Evolutionary conservation across 345 rosid genomes (phyloP), one percentile per base, ranked within the genome.

Genomic region (Microcos paniculata): DNA sequence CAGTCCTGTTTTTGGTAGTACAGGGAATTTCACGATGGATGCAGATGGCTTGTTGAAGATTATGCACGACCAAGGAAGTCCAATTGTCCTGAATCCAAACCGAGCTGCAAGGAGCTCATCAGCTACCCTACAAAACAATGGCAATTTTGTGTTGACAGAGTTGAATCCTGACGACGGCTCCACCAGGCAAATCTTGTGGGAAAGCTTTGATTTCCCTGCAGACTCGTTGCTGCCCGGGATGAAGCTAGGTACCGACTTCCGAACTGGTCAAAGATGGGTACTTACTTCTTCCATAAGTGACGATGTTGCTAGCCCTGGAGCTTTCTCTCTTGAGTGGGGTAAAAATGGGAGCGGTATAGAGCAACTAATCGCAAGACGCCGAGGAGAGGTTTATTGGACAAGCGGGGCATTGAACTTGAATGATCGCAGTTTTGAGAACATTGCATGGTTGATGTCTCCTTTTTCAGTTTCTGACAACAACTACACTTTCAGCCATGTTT

Each of bases 111-210:
- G 28, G 19, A 70, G 0, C 42, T 70, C 73, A 28, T 19, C 59
- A 13, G 58, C 28, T 51, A 8, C 62, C 45, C 19, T 51, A 16
- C 45, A 30, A 23, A 16, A 70, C 43, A 52, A 69, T 69, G 72
- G 72, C 8, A 69, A 49, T 69, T 31, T 69, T 8, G 26, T 69
- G 4, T n/a, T 69, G 55, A 49, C 19, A 33, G 77, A 74, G 21
- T 35, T 74, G 70, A 74, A 74, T 49, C 6, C 45, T 5, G 71
- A 74, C 19, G 71, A n/a, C n/a, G n/a, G 71, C 31, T 75, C 78
- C 43, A 9, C 19, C 28, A 52, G 45, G 43, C 24, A 16, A 21
- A 52, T 55, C 73, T 61, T 52, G 62, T 70, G 61, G 73, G 45
- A 70, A 70, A 70, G 73, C 42, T 70, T 70, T 52, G 73, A 11